phyloP scores from a whole-genome alignment of 1,139 yeast species.

The Magnusiomyces suaveolens region DNA sequence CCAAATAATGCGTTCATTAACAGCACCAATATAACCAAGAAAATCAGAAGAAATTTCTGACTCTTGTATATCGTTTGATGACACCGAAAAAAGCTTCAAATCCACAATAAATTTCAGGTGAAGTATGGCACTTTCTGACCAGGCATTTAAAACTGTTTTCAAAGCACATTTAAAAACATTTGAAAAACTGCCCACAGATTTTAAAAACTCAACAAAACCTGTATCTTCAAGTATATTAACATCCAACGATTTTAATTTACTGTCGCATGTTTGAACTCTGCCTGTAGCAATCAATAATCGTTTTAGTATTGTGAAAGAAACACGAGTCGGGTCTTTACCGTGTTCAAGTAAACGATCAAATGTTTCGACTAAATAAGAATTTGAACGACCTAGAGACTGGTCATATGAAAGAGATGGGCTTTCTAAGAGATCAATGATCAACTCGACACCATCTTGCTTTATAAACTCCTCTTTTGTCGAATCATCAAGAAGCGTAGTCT shows the following conservation, averaged over 20 bases:
- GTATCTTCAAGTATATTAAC: slow-evolving; percentile 11
- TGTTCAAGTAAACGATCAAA: slow-evolving; percentile 25
- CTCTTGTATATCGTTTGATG: too few relatives aligned
- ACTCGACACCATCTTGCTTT: slow-evolving; percentile 25
- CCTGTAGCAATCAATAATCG: slow-evolving; percentile 7
- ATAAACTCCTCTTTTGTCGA: slow-evolving; percentile 29
- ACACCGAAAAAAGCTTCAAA: slow-evolving; percentile 19
- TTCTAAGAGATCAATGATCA: slow-evolving; percentile 23
- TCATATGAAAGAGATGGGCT: slow-evolving; percentile 31
- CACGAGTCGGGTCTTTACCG: slow-evolving; percentile 23
- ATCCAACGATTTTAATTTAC: slow-evolving; percentile 8
- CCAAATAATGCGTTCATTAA: slow-evolving; percentile 26
- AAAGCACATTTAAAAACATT: slow-evolving; percentile 22
- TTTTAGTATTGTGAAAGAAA: slow-evolving; percentile 17
- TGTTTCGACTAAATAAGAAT: slow-evolving; percentile 23
- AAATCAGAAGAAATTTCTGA: slow-evolving; percentile 8
- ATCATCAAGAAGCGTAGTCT: slow-evolving; percentile 29
- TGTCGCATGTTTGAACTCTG: slow-evolving; percentile 8
- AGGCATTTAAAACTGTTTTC: slow-evolving; percentile 27
- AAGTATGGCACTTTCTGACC: too few relatives aligned
- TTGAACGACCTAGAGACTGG: slow-evolving; percentile 28
- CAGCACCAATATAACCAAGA: slow-evolving; percentile 18
- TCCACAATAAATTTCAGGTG: too few relatives aligned
- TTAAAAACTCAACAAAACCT: slow-evolving; percentile 15
- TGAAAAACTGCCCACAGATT: slow-evolving; percentile 20